A percentile compares a stretch with the other conserved stretches of the same genome.
These are phyloP conservation scores for Rhinocladiella similis DNA, from an alignment of 2,329 filamentous ascomycete species.

Conservation along the genomic window DNA sequence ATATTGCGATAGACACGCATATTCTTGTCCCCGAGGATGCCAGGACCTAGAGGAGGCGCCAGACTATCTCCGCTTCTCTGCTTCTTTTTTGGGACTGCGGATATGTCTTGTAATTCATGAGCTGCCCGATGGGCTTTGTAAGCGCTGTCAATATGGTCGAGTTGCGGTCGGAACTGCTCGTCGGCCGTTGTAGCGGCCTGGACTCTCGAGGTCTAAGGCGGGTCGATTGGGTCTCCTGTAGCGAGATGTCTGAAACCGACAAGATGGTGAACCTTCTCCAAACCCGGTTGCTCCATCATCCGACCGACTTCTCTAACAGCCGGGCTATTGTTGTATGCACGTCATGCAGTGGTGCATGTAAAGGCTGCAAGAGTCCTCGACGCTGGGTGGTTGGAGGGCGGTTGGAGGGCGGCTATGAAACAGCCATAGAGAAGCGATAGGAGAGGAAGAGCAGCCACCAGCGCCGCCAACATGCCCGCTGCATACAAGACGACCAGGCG, in stretches of 20 bases:
- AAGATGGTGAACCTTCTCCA: neutral
- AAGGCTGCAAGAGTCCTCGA: neutral
- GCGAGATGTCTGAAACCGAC: neutral
- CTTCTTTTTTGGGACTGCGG: neutral
- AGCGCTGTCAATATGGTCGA: neutral
- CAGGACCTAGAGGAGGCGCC: too few relatives aligned
- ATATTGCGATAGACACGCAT: too few relatives aligned
- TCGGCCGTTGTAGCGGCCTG: neutral
- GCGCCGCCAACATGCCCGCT: conserved; percentile 8
- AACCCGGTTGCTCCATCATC: neutral
- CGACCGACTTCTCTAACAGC: conserved; percentile 3
- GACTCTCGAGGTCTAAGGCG: neutral
- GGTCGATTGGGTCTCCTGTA: conserved; percentile 1
- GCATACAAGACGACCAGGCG: neutral
- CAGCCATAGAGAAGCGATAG: conserved; percentile 18
- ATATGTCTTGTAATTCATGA: neutral
- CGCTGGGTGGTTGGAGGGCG: conserved; percentile 12
- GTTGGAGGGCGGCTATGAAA: conserved; percentile 21
- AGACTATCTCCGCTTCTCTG: too few relatives aligned
- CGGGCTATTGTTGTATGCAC: conserved; percentile 10
- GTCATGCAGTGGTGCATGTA: conserved; percentile 12
- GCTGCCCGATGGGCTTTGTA: neutral
- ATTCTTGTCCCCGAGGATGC: too few relatives aligned
- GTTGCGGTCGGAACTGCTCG: neutral
- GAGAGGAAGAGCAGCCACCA: neutral